A percentile compares a stretch with the other conserved stretches of the same genome.
These are phyloP conservation scores for Ceratobasidium sp. DNA, from an alignment of 1,284 basidiomycete genomes.

Conservation along the genomic window DNA sequence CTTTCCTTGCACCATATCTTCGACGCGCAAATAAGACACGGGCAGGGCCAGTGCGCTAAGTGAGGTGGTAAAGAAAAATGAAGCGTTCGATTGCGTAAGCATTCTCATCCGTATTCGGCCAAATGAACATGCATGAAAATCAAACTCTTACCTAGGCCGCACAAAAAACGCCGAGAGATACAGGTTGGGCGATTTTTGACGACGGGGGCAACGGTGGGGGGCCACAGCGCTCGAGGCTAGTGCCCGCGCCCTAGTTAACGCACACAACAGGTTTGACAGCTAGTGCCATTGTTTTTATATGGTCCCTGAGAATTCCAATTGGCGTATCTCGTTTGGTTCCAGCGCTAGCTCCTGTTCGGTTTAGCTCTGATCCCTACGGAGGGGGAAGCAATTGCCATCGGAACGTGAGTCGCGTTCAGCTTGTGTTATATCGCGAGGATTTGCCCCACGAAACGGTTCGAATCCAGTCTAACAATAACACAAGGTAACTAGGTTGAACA, in stretches of 20 bases:
- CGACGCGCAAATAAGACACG: slow-evolving; percentile 19
- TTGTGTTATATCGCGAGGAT: no score
- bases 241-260: background rate
- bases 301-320: background rate
- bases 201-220: background rate
- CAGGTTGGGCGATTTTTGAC: slow-evolving; percentile 28
- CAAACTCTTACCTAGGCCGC: slow-evolving; percentile 32
- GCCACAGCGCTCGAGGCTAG: background rate
- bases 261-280: slow-evolving; percentile 20
- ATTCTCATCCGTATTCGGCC: background rate
- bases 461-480: no score
- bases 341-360: background rate
- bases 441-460: no score
- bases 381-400: no score
- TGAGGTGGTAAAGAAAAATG: background rate
- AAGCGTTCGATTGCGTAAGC: slow-evolving; percentile 33
- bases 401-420: no score
- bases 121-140: slow-evolving; percentile 2
- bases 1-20: slow-evolving; percentile 46
- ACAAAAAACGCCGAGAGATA: slow-evolving; percentile 38
- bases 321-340: slow-evolving; percentile 9
- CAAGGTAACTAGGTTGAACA: no score
- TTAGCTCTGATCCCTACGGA: no score
- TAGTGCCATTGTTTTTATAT: background rate
- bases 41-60: slow-evolving; percentile 29